These are phyloP conservation scores for Erodium moschatum DNA, from an alignment of 441 rosid genomes.

Conservation along the genomic window DNA sequence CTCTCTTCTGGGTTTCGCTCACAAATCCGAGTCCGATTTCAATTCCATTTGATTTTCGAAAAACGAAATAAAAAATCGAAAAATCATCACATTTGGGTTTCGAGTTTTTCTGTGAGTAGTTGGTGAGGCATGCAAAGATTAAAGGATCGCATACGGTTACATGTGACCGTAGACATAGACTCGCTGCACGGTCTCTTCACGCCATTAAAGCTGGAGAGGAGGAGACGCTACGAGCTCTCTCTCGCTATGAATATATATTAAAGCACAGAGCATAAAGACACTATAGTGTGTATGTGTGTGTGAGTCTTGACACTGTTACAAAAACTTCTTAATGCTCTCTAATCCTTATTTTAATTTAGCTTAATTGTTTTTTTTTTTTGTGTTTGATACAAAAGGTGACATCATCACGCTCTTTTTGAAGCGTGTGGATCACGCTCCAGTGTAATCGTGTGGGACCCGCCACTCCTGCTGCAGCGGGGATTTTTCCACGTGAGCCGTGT, in stretches of 20 bases:
- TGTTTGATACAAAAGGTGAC: neutral
- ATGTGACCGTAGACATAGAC: conserved; percentile 19
- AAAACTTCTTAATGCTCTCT: neutral
- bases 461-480: neutral
- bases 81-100: conserved; percentile 16
- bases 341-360: neutral
- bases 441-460: neutral
- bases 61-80: neutral
- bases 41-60: conserved; percentile 8
- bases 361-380: neutral
- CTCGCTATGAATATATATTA: neutral
- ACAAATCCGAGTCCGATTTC: conserved; percentile 8
- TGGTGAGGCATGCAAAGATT: conserved; percentile 29
- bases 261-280: conserved; percentile 6
- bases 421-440: neutral
- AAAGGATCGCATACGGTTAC: conserved; percentile 21
- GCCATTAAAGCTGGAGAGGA: conserved; percentile 29
- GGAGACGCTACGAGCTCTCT: conserved; percentile 19
- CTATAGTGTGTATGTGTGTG: neutral
- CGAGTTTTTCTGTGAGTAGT: conserved; percentile 20
- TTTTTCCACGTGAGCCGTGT: neutral
- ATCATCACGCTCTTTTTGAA: neutral
- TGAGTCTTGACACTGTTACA: neutral
- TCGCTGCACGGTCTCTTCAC: conserved; percentile 16
- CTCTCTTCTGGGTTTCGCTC: conserved; percentile 17